A percentile compares a stretch with the other conserved stretches of the same genome.
Conservation (phyloP, 441 rosid genomes). For the Adansonia gregorii region DNA sequence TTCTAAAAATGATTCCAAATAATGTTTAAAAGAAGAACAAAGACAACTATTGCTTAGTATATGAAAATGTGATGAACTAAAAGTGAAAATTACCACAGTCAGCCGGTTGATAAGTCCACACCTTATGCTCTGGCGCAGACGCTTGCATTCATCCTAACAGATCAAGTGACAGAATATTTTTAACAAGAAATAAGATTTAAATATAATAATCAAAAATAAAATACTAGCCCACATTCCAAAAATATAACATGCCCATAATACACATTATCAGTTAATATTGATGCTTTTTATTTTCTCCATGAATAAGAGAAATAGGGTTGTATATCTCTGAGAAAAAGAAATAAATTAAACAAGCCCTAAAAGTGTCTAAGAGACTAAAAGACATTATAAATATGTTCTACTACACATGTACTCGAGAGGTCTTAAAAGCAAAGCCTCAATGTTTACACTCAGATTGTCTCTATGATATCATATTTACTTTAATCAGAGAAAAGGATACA, state of each 20-base stretch:
- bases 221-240: neutral
- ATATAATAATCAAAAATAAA: neutral
- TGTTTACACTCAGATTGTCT: too few relatives aligned
- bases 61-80: constrained; percentile 15
- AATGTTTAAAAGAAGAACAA: constrained; percentile 13
- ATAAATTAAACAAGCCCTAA: neutral
- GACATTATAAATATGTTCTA: neutral
- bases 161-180: constrained; percentile 24
- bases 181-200: neutral
- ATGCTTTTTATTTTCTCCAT: neutral
- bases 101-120: constrained; percentile 83
- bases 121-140: constrained; percentile 93
- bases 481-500: neutral
- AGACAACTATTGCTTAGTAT: constrained; percentile 16
- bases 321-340: neutral
- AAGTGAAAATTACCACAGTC: constrained; percentile 69
- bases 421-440: neutral
- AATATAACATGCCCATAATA: neutral
- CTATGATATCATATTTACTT: neutral
- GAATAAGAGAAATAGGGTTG: neutral
- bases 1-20: constrained; percentile 28
- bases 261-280: neutral
- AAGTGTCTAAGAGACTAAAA: neutral
- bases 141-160: constrained; percentile 93
- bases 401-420: neutral